These are phyloP conservation scores for Phytopythium mirpurense DNA, from an alignment of 352 stramenopile genomes.

Conservation along the genomic window DNA sequence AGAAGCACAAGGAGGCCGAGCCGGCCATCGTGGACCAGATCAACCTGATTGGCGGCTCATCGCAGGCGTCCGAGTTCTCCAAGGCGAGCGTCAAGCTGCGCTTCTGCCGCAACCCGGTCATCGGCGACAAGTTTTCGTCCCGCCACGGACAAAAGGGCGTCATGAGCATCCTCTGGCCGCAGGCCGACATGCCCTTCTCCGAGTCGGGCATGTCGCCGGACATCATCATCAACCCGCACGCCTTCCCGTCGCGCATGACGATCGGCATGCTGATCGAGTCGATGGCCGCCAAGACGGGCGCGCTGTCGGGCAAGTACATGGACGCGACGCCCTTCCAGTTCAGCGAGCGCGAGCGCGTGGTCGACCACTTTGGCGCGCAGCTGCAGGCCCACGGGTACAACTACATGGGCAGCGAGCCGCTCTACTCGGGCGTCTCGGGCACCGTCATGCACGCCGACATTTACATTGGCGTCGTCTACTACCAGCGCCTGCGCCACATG, in stretches of 20 bases:
- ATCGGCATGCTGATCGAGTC: slow-evolving; percentile 96
- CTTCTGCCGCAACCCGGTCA: slow-evolving; percentile 98
- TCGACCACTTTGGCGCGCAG: slow-evolving; percentile 99
- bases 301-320: slow-evolving; percentile 96
- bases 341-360: slow-evolving; percentile 96
- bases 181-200: slow-evolving; percentile 99
- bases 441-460: slow-evolving; percentile 99
- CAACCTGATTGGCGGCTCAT: slow-evolving; percentile 73
- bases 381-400: slow-evolving; percentile 94
- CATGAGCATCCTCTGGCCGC: slow-evolving; percentile 98
- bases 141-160: slow-evolving; percentile 99
- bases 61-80: slow-evolving; percentile 68
- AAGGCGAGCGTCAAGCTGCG: slow-evolving; percentile 96
- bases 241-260: slow-evolving; percentile 98
- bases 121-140: slow-evolving; percentile 99
- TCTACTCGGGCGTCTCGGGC: slow-evolving; percentile 99
- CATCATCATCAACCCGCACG: slow-evolving; percentile 99
- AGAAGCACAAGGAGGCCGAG: slow-evolving; percentile 98
- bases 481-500: slow-evolving; percentile 99
- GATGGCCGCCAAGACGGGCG: slow-evolving; percentile 99
- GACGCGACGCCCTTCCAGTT: slow-evolving; percentile 99
- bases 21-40: slow-evolving; percentile 96
- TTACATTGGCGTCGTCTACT: slow-evolving; percentile 99
- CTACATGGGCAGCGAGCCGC: slow-evolving; percentile 98
- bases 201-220: slow-evolving; percentile 98